Evolutionary conservation across 1,284 basidiomycete genomes (phyloP).

Genomic region (Austroboletus olivaceoglutinosus): DNA sequence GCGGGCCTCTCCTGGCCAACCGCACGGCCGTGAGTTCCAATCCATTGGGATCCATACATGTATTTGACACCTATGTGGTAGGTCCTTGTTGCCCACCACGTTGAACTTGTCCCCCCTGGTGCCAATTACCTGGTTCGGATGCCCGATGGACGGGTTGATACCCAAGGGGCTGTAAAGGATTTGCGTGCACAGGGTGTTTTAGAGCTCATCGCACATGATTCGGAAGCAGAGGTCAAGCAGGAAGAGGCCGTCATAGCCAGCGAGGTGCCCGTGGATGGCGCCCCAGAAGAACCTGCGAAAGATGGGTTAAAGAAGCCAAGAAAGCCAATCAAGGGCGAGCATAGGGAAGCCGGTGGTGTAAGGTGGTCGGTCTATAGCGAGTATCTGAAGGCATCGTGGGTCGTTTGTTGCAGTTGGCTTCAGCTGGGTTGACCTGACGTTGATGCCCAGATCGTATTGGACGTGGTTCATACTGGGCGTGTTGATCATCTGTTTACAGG

Average conservation of each 20-base stretch:
- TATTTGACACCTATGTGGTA: constrained; percentile 20
- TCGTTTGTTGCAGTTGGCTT: not conserved
- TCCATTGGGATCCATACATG: too few relatives aligned
- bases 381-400: constrained; percentile 57
- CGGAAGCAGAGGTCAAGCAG: constrained; percentile 23
- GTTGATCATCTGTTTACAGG: constrained; percentile 34
- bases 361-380: constrained; percentile 64
- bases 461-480: constrained; percentile 44
- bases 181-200: constrained; percentile 48
- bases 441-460: constrained; percentile 44
- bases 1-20: constrained; percentile 52
- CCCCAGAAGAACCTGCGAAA: constrained; percentile 10
- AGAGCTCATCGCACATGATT: constrained; percentile 43
- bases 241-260: constrained; percentile 14
- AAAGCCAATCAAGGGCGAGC: constrained; percentile 57
- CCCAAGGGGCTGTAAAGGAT: constrained; percentile 52
- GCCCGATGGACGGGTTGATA: constrained; percentile 59
- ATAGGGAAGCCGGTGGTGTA: constrained; percentile 59
- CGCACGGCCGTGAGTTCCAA: constrained; percentile 53
- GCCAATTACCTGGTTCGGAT: constrained; percentile 58
- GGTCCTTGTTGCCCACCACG: constrained; percentile 65
- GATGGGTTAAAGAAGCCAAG: constrained; percentile 41
- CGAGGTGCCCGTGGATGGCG: constrained; percentile 19
- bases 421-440: not conserved
- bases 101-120: constrained; percentile 58